Evolutionary conservation across 1,139 yeast genomes (phyloP), one percentile per base, ranked within the genome.

Genomic region (Suhomyces maxii): DNA sequence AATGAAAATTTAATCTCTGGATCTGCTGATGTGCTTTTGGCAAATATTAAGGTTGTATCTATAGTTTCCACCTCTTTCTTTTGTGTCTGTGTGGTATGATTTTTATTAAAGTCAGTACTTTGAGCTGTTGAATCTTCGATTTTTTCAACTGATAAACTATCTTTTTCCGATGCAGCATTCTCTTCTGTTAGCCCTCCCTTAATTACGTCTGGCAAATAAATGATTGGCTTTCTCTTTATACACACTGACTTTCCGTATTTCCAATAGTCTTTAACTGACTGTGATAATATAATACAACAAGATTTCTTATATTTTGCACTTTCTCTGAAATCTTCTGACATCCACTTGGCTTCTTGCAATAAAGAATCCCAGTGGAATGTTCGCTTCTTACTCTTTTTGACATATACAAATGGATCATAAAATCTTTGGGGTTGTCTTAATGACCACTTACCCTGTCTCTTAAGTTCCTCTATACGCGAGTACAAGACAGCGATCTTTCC

Each of bases 401-500:
- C 52, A 18, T 69, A 62, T 8, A 77, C 65, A 44, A 81, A 78
- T 0, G 98, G 97, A 52, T 89, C 95, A 26, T 75, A 63, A 56
- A 77, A 84, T 52, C 80, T 77, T 44, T 79, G 75, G 1, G 96
- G 96, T 63, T 95, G 99, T 42, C 96, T 77, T 46, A 91, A 71
- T 26, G 97, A 86, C 99, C 99, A 95, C 57, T 87, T 83, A 6
- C 89, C 89, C 47, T 86, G 85, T 44, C 96, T 74, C 60, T 90
- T 89, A 50, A 95, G 73, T 61, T 91, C 98, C 60, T 93, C 99
- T 40, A 95, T 91, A 48, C 98, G 79, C 3, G 95, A 88, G 58
- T 89, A 88, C 12, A 89, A 82, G n/a, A 90, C 97, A 0, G 96
- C 89, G 8, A 93, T 83, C 61, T 91, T 88, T 8, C 97, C 96